Percentiles rank a stretch among this genome's conserved stretches.
These are phyloP conservation scores for Phytophthora fragariaefolia DNA, from an alignment of 352 stramenopile genomes.

Conservation along the genomic window DNA sequence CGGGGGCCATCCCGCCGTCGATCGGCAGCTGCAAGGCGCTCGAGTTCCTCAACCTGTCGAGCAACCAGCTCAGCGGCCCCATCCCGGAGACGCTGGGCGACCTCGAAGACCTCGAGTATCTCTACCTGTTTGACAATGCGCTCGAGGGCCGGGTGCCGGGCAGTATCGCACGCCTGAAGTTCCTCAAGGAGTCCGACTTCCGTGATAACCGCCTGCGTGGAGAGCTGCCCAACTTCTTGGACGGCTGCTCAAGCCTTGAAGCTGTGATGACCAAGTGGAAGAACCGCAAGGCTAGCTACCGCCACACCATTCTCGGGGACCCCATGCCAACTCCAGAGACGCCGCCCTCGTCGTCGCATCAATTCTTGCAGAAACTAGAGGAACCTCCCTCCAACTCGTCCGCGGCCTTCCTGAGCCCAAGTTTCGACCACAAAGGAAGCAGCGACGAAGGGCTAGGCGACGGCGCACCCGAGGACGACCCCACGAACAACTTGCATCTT, in stretches of 20 bases:
- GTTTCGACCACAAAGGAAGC: conserved; percentile 53
- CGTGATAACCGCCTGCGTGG: conserved; percentile 76
- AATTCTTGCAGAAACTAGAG: conserved; percentile 65
- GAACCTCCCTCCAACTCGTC: conserved; percentile 63
- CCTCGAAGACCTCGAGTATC: conserved; percentile 78
- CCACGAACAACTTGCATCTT: conserved; percentile 50
- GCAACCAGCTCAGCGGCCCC: conserved; percentile 73
- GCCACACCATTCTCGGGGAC: conserved; percentile 73
- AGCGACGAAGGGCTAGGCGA: conserved; percentile 32
- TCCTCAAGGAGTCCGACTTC: conserved; percentile 83
- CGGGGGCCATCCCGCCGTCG: conserved; percentile 65
- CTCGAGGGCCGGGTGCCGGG: conserved; percentile 73
- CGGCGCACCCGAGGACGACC: conserved; percentile 61
- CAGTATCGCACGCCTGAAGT: conserved; percentile 74
- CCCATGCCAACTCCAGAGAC: conserved; percentile 55
- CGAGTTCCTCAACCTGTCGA: conserved; percentile 88
- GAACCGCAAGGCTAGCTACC: conserved; percentile 81
- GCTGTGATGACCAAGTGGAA: conserved; percentile 88
- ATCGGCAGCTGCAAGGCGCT: conserved; percentile 77
- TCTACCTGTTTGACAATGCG: conserved; percentile 89
- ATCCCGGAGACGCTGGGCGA: conserved; percentile 79
- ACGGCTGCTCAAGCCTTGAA: conserved; percentile 79
- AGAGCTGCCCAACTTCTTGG: conserved; percentile 84
- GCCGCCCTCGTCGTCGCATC: conserved; percentile 44
- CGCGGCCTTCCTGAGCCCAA: conserved; percentile 63